Evolutionary conservation across 1,284 basidiomycete species (phyloP), one percentile per base, ranked within the genome.

Genomic region (Marasmius oreades): DNA sequence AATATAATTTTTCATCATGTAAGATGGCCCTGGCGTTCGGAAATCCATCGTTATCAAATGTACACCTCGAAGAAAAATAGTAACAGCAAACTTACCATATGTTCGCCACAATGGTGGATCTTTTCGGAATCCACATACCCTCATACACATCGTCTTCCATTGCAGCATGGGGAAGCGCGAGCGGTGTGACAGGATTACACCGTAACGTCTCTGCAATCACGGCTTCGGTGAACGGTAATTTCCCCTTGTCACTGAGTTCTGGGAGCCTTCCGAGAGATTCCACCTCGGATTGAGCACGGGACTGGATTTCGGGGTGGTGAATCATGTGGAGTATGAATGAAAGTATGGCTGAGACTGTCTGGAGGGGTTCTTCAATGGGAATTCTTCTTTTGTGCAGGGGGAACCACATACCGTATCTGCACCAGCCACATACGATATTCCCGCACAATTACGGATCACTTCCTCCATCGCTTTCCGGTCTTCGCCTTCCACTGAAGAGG

Each of bases 281-380:
- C 28, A 31, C 28, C 28, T 31, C 28, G 10, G 28, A 31, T 31
- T 31, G 28, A 31, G 69, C 72, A 52, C 63, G 67, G 10, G 52
- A 52, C 56, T 71, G 71, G 5, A 68, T 62, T 0, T 66, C 66
- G 0, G 70, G 72, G 53, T 69, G 60, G 34, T 62, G 64, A 14
- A 66, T 53, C 66, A 71, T 69, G 6, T 67, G 67, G 22, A 71
- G 63, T 42, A 70, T 55, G 53, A 65, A 65, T 10, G 63, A 59
- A 1, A 56, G 45, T 16, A 69, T 24, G 11, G 62, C 48, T 3
- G 64, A 61, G n/a, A 63, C 62, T 11, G 66, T 66, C 66, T 68
- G 16, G 54, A 18, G n/a, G n/a, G n/a, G n/a, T n/a, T n/a, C n/a
- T n/a, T n/a, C n/a, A n/a, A n/a, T n/a, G n/a, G n/a, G n/a, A n/a